These are phyloP conservation scores for Kwoniella sp. DNA, from an alignment of 768 basidiomycete genomes.

Conservation along the genomic window DNA sequence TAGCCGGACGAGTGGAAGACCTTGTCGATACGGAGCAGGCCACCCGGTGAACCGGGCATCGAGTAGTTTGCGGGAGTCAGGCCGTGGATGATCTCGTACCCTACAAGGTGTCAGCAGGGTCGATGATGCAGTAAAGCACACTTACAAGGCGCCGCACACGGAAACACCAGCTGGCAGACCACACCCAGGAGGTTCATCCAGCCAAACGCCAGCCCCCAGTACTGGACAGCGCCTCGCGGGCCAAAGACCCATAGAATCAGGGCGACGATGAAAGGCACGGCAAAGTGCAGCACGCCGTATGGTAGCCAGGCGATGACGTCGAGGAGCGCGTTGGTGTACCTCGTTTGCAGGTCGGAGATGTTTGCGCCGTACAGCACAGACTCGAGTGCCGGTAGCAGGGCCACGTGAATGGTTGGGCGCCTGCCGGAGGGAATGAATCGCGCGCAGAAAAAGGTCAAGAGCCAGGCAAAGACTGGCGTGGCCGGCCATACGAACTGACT, in stretches of 20 bases:
- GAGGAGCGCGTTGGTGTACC: conserved; percentile 85
- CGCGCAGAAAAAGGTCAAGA: conserved; percentile 79
- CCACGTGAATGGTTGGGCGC: conserved; percentile 82
- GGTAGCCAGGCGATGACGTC: conserved; percentile 95
- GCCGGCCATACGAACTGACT: conserved; percentile 85
- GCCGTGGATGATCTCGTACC: conserved; percentile 97
- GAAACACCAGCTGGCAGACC: conserved; percentile 77
- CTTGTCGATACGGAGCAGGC: conserved; percentile 83
- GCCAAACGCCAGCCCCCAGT: conserved; percentile 83
- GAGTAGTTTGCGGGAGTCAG: conserved; percentile 89
- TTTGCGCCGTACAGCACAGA: conserved; percentile 94
- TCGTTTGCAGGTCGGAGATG: conserved; percentile 91
- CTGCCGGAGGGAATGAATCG: conserved; percentile 72
- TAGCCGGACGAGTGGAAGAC: conserved; percentile 75
- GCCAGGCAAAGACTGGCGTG: conserved; percentile 76
- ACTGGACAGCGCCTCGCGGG: conserved; percentile 69
- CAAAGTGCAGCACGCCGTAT: conserved; percentile 91
- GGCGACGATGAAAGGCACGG: conserved; percentile 78
- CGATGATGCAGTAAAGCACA: conserved; percentile 3
- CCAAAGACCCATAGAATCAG: conserved; percentile 86
- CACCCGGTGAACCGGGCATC: conserved; percentile 89
- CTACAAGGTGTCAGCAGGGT: conserved; percentile 28
- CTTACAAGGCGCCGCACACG: conserved; percentile 78
- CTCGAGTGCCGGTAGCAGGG: conserved; percentile 89
- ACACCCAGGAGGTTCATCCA: conserved; percentile 90